phyloP scores from a whole-genome alignment of 1,139 yeast genomes.

The Yamadazyma buinensis region DNA sequence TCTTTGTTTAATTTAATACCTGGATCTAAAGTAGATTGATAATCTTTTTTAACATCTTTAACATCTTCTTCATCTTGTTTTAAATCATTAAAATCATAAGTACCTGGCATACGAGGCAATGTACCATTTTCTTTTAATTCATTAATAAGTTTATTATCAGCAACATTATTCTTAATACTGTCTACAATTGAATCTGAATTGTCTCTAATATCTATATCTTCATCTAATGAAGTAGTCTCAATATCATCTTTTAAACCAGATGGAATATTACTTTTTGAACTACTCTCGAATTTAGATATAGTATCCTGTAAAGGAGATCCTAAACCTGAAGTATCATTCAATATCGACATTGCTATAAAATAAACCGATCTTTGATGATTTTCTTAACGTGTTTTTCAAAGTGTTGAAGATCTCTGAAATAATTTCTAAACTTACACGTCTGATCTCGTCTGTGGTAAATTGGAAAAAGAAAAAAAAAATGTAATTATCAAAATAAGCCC shows the following conservation, averaged over 20 bases:
- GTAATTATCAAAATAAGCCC: too few species aligned
- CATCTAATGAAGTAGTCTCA: constrained; percentile 5
- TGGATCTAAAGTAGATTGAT: constrained; percentile 37
- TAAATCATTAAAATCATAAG: constrained; percentile 55
- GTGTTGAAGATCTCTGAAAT: too few species aligned
- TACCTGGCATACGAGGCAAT: constrained; percentile 61
- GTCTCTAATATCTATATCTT: not conserved
- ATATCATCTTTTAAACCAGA: constrained; percentile 5
- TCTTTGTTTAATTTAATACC: constrained; percentile 21
- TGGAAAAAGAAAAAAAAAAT: too few species aligned
- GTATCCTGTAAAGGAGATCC: constrained; percentile 17
- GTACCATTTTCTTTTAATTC: constrained; percentile 3
- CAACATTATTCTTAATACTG: not conserved
- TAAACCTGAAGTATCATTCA: constrained; percentile 5
- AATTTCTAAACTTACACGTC: not conserved
- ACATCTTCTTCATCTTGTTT: constrained; percentile 17
- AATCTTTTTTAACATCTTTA: constrained; percentile 6
- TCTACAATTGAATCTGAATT: not conserved
- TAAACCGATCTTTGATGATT: too few species aligned
- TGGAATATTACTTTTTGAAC: not conserved
- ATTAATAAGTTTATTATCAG: not conserved
- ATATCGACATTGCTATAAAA: constrained; percentile 3
- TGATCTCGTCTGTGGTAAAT: not conserved
- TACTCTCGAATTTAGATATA: constrained; percentile 12
- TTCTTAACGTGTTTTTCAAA: too few species aligned